These are phyloP conservation scores for Uronychia setigera DNA, from an alignment of 73 alveolate species.

Conservation along the genomic window DNA sequence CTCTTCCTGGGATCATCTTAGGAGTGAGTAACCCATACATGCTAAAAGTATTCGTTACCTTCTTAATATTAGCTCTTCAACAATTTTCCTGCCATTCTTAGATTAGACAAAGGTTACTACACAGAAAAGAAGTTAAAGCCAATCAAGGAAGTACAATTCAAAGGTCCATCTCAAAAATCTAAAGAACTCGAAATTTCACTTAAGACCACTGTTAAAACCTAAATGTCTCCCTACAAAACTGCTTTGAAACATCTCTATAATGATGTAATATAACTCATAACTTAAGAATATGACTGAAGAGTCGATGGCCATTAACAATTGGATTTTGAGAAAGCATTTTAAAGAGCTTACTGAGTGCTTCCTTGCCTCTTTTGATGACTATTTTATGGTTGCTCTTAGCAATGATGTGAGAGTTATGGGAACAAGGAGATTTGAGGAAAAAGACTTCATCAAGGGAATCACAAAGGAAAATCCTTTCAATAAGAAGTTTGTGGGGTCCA, in stretches of 20 bases:
- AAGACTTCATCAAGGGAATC: conserved; percentile 11
- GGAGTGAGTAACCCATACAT: conserved; percentile 52
- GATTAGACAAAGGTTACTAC: conserved; percentile 35
- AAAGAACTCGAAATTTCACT: conserved; percentile 30
- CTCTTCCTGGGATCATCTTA: conserved; percentile 25
- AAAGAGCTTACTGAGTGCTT: conserved; percentile 44
- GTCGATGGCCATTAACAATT: conserved; percentile 38
- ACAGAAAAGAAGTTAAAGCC: conserved; percentile 41
- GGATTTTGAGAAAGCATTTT: conserved; percentile 56
- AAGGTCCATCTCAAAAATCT: conserved; percentile 8
- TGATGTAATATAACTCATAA: not conserved
- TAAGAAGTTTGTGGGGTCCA: conserved; percentile 21
- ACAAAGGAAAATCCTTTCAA: conserved; percentile 33
- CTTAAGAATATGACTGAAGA: conserved; percentile 34
- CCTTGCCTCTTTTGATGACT: conserved; percentile 22
- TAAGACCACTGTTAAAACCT: conserved; percentile 2
- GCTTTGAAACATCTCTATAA: conserved; percentile 10
- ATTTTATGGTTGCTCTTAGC: conserved; percentile 18
- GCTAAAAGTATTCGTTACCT: not conserved
- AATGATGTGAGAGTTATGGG: not conserved
- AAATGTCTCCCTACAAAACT: conserved; percentile 13
- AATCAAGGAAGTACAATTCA: conserved; percentile 24
- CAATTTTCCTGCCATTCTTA: conserved; percentile 22
- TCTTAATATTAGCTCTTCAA: conserved; percentile 1
- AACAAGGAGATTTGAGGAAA: conserved; percentile 38